phyloP scores from a whole-genome alignment of 2,329 filamentous ascomycete genomes.

The Pyrenochaeta sp. region DNA sequence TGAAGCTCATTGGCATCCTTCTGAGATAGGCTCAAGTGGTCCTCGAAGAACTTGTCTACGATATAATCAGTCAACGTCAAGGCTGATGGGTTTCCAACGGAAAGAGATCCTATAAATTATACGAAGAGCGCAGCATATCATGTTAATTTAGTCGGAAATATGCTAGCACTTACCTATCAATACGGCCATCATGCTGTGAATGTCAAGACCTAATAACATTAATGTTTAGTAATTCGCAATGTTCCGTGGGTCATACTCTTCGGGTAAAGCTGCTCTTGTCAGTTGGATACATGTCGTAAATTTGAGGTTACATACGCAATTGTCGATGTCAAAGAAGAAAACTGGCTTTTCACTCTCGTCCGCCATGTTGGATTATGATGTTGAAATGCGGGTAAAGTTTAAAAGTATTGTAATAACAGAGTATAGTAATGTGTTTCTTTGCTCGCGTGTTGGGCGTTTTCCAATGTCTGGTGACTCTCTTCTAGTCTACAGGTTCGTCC shows the following conservation, averaged over 20 bases:
- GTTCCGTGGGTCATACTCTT: slow-evolving; percentile 67
- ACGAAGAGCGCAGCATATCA: background rate
- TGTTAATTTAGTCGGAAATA: slow-evolving; percentile 45
- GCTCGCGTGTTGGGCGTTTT: no score
- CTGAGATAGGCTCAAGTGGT: slow-evolving; percentile 75
- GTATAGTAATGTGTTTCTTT: background rate
- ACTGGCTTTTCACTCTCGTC: slow-evolving; percentile 57
- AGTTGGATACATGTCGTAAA: slow-evolving; percentile 3
- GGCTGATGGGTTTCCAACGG: background rate
- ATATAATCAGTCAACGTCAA: slow-evolving; percentile 6
- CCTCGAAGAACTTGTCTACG: slow-evolving; percentile 67
- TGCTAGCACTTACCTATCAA: slow-evolving; percentile 67
- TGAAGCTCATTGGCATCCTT: slow-evolving; percentile 88
- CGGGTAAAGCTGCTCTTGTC: slow-evolving; percentile 72
- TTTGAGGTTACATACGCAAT: slow-evolving; percentile 70
- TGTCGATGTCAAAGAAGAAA: slow-evolving; percentile 94
- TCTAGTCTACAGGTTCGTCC: no score
- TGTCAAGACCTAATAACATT: slow-evolving; percentile 69
- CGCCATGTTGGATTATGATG: slow-evolving; percentile 28
- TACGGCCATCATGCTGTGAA: slow-evolving; percentile 87
- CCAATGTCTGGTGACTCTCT: no score
- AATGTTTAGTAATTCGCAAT: slow-evolving; percentile 10
- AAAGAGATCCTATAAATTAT: background rate
- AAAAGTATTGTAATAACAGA: background rate
- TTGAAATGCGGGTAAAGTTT: background rate